phyloP scores from a whole-genome alignment of 2,329 filamentous ascomycete species.

The Trichoderma sp. region DNA sequence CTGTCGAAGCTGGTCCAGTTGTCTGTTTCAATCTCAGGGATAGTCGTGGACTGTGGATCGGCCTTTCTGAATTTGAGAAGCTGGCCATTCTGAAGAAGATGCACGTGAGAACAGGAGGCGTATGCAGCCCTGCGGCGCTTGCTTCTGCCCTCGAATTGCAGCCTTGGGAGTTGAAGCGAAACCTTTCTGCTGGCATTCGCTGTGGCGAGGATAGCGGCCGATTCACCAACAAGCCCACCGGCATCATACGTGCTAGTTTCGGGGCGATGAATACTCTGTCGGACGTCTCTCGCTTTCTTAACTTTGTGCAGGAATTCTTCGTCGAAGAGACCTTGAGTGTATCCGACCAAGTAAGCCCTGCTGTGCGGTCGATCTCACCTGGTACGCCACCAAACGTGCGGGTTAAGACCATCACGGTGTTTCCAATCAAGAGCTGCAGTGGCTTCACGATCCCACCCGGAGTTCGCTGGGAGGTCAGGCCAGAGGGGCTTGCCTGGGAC shows the following conservation, averaged over 20 bases:
- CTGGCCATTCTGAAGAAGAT: constrained; percentile 76
- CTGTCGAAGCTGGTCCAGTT: constrained; percentile 67
- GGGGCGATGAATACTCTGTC: constrained; percentile 83
- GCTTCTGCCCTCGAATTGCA: constrained; percentile 71
- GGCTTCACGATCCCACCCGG: constrained; percentile 70
- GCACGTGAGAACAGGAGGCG: constrained; percentile 81
- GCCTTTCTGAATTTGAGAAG: constrained; percentile 84
- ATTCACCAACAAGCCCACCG: constrained; percentile 81
- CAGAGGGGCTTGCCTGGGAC: constrained; percentile 90
- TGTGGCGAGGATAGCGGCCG: constrained; percentile 85
- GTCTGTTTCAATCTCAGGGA: constrained; percentile 82
- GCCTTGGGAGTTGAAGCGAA: constrained; percentile 79
- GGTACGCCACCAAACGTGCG: constrained; percentile 28
- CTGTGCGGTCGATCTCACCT: accelerated
- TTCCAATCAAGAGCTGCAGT: constrained; percentile 92
- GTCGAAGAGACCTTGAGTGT: constrained; percentile 30
- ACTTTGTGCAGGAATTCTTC: constrained; percentile 73
- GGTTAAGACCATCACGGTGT: constrained; percentile 72
- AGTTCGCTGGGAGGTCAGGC: constrained; percentile 71
- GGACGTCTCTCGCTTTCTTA: constrained; percentile 73
- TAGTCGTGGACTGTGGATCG: constrained; percentile 70
- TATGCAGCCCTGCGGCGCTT: constrained; percentile 91
- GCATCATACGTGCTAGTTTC: constrained; percentile 80
- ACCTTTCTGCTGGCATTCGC: constrained; percentile 81
- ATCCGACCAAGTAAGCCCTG: not conserved